These are phyloP conservation scores for Nannochloropsis oceanica DNA, from an alignment of 108 stramenopile species.

Conservation along the genomic window DNA sequence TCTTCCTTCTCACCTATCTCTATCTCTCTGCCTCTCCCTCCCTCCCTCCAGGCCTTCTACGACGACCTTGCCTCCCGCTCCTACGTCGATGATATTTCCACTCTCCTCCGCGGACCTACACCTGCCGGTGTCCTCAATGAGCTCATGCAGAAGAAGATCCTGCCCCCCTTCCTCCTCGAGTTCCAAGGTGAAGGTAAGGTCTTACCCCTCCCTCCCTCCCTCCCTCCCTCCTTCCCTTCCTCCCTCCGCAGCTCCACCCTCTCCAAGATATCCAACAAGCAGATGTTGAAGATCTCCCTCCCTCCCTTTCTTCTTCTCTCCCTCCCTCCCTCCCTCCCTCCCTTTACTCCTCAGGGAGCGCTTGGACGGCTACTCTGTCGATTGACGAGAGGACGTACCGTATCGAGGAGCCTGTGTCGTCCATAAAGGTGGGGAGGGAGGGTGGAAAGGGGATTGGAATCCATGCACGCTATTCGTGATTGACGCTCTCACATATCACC, in stretches of 20 bases:
- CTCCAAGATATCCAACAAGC: background rate
- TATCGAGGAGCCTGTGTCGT: background rate
- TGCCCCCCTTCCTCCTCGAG: background rate
- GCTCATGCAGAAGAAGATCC: background rate
- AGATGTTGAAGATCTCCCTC: background rate
- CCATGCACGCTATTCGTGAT: background rate
- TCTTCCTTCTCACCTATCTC: background rate
- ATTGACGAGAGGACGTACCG: background rate
- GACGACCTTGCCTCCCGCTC: background rate
- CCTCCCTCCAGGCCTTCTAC: background rate
- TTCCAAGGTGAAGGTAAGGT: background rate
- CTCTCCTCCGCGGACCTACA: background rate
- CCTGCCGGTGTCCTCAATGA: background rate
- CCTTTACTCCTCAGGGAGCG: background rate
- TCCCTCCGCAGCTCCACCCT: background rate
- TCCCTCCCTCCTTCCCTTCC: background rate
- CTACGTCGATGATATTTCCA: background rate
- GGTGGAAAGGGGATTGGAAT: background rate
- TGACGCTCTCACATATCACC: background rate
- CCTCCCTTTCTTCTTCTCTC: background rate
- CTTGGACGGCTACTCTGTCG: background rate
- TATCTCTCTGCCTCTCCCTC: background rate
- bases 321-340: background rate
- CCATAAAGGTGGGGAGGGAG: background rate
- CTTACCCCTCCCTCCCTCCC: background rate